A percentile compares a stretch with the other conserved stretches of the same genome.
Conservation (phyloP, 2,329 filamentous ascomycete genomes). For the Thelonectria blattea region DNA sequence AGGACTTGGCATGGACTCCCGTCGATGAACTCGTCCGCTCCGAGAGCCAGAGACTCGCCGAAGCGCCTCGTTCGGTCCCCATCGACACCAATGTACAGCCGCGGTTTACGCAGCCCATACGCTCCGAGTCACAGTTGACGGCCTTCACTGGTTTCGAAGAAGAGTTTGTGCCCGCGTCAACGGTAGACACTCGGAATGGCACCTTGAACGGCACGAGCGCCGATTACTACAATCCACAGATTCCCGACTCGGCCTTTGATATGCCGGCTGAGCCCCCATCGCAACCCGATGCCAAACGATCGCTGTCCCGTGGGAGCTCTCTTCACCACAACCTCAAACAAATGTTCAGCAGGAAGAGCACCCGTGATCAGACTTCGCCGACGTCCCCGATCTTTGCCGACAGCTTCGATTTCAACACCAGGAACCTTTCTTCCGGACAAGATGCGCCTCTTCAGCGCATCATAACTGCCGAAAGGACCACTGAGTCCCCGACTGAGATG, state of each 20-base stretch:
- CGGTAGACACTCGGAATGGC: slow-evolving; percentile 39
- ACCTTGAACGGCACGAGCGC: slow-evolving; percentile 46
- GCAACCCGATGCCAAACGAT: slow-evolving; percentile 33
- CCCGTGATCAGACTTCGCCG: slow-evolving; percentile 41
- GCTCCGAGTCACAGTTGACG: slow-evolving; percentile 27
- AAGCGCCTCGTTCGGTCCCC: slow-evolving; percentile 21
- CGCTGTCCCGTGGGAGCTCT: slow-evolving; percentile 43
- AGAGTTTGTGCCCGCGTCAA: slow-evolving; percentile 39
- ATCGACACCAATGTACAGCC: slow-evolving; percentile 27
- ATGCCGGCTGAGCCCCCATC: slow-evolving; percentile 41
- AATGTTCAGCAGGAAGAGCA: slow-evolving; percentile 45
- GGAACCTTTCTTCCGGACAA: slow-evolving; percentile 16
- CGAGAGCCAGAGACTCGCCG: slow-evolving; percentile 23
- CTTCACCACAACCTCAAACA: slow-evolving; percentile 45
- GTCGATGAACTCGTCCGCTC: slow-evolving; percentile 26
- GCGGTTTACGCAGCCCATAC: slow-evolving; percentile 17
- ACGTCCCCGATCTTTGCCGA: slow-evolving; percentile 30
- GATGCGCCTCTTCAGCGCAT: slow-evolving; percentile 33
- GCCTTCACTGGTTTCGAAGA: slow-evolving; percentile 33
- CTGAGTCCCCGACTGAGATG: slow-evolving; percentile 43
- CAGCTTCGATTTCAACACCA: slow-evolving; percentile 20
- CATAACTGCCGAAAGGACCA: slow-evolving; percentile 32
- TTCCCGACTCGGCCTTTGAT: slow-evolving; percentile 50
- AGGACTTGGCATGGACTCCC: slow-evolving; percentile 37
- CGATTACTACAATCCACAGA: slow-evolving; percentile 50